Evolutionary conservation across 345 rosid species (phyloP).

Genomic region (Camelina hispida): DNA sequence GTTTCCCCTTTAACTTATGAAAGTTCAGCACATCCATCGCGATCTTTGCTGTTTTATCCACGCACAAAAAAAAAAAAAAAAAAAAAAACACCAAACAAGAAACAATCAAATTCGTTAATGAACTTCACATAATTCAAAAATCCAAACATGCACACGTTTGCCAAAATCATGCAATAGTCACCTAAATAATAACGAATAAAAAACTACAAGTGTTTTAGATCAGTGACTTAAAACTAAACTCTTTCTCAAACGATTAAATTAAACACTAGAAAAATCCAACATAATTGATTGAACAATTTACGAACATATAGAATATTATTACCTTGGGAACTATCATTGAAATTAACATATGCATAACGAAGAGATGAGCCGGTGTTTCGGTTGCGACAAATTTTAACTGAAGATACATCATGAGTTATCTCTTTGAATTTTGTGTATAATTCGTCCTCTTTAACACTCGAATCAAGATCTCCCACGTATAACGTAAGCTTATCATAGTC

Average conservation of each 20-base stretch:
- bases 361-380: conserved; percentile 46
- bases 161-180: neutral
- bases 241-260: neutral
- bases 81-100: neutral
- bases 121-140: neutral
- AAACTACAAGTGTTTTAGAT: neutral
- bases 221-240: neutral
- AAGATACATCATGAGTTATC: conserved; percentile 47
- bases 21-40: conserved; percentile 56
- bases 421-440: conserved; percentile 51
- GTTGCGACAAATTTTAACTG: conserved; percentile 59
- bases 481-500: conserved; percentile 38
- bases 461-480: conserved; percentile 63
- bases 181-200: neutral
- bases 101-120: neutral
- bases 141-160: neutral
- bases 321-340: conserved; percentile 53
- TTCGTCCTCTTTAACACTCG: conserved; percentile 50
- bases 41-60: conserved; percentile 45
- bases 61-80: no score
- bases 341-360: conserved; percentile 64
- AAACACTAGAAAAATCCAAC: neutral
- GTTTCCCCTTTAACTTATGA: conserved; percentile 53
- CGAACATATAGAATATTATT: neutral
- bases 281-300: neutral